Conservation (phyloP, 306 rosid species). For the Quercus suber region DNA sequence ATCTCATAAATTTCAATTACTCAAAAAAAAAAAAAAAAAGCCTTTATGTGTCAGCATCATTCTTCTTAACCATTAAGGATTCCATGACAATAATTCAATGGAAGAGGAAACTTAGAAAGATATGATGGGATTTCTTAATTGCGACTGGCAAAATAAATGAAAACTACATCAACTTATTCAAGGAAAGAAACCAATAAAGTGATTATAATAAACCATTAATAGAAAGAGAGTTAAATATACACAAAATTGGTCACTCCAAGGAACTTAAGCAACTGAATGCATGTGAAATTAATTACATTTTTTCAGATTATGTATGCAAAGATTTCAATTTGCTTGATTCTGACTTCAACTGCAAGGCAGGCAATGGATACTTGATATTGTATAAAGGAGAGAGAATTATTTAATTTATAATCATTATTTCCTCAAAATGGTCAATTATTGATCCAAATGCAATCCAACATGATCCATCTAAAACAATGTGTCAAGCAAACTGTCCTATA, state of each 20-base stretch:
- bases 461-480: not conserved
- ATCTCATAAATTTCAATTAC: not conserved
- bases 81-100: conserved; percentile 2
- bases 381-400: not conserved
- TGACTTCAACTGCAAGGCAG: not conserved
- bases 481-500: not conserved
- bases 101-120: conserved; percentile 5
- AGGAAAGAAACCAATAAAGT: not conserved
- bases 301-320: not conserved
- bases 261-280: not conserved
- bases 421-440: not conserved
- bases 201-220: not conserved
- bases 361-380: not conserved
- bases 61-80: conserved; percentile 11
- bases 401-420: not conserved
- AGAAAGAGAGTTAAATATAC: not conserved
- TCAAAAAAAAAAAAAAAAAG: not conserved
- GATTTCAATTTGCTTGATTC: not conserved
- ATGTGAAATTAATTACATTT: not conserved
- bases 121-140: not conserved
- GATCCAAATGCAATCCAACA: not conserved
- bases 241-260: not conserved
- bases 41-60: not conserved
- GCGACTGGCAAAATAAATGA: conserved; percentile 2
- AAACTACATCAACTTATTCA: not conserved